These are phyloP conservation scores for Acanthamoeba triangularis DNA, from an alignment of 208 protist species.

Conservation along the genomic window DNA sequence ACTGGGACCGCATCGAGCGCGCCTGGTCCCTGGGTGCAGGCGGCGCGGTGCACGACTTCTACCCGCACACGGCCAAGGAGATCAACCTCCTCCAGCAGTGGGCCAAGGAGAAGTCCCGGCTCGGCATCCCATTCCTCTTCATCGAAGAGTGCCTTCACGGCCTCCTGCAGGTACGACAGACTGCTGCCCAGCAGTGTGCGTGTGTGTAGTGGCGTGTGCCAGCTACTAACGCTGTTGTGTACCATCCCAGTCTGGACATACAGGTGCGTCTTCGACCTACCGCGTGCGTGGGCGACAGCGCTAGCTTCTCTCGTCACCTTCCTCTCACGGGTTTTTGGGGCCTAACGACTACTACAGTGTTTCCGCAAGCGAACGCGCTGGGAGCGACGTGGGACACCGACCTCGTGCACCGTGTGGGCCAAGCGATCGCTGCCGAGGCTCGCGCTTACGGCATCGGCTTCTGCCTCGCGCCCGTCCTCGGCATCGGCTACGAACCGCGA, in stretches of 20 bases:
- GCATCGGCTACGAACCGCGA: background rate
- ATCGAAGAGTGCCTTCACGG: conserved; percentile 28
- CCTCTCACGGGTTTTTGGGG: no score
- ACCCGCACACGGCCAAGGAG: background rate
- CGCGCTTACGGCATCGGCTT: background rate
- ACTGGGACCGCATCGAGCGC: background rate
- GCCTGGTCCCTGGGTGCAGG: background rate
- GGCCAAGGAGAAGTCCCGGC: conserved; percentile 23
- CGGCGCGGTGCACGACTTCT: conserved; percentile 20
- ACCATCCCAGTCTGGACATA: no score
- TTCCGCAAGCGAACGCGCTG: background rate
- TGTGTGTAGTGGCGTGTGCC: no score
- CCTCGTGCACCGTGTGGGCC: conserved; percentile 5
- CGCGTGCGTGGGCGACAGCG: no score
- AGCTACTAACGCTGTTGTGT: no score
- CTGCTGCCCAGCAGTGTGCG: no score
- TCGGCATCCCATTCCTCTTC: conserved; percentile 27
- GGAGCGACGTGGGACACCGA: conserved; percentile 11
- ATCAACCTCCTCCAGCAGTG: conserved; percentile 26
- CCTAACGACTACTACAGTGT: background rate
- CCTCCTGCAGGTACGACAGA: background rate
- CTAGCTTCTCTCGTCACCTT: no score
- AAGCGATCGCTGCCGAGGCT: conserved; percentile 1
- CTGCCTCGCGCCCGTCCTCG: conserved; percentile 18
- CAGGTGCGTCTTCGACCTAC: background rate